Evolutionary conservation across 805 yeast genomes (phyloP).

Genomic region (Cephaloascus albidus): DNA sequence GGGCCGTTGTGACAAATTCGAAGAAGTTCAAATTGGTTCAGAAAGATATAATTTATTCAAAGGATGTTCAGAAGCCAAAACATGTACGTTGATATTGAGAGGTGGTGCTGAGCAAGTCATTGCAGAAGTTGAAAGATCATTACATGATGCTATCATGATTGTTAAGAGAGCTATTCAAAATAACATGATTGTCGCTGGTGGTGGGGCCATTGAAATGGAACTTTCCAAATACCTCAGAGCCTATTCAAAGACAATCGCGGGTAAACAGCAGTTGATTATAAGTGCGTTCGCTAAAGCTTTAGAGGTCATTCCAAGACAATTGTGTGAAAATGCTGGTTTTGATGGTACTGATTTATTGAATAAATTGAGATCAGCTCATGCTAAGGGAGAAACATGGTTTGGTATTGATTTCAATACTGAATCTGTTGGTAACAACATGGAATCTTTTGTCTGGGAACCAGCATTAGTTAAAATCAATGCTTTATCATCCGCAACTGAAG

Average conservation of each 20-base stretch:
- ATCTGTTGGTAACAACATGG: slow-evolving; percentile 73
- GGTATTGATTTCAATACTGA: slow-evolving; percentile 91
- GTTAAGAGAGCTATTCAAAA: slow-evolving; percentile 91
- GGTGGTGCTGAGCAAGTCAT: slow-evolving; percentile 99
- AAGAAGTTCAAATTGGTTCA: slow-evolving; percentile 92
- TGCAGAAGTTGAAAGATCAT: slow-evolving; percentile 95
- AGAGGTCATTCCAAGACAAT: slow-evolving; percentile 93
- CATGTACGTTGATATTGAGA: slow-evolving; percentile 87
- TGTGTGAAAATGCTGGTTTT: slow-evolving; percentile 98
- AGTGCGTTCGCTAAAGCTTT: slow-evolving; percentile 90
- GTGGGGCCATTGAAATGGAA: slow-evolving; percentile 99
- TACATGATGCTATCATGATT: slow-evolving; percentile 98
- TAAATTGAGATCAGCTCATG: slow-evolving; percentile 85
- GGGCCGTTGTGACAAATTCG: slow-evolving; percentile 80
- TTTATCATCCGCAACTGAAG: slow-evolving; percentile 93
- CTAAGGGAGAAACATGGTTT: slow-evolving; percentile 84
- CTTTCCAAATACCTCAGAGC: slow-evolving; percentile 82
- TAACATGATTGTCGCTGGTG: slow-evolving; percentile 89
- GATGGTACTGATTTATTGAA: slow-evolving; percentile 95
- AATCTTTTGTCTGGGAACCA: slow-evolving; percentile 95
- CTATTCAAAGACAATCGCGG: slow-evolving; percentile 79
- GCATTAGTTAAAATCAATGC: slow-evolving; percentile 90
- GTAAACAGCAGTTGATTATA: slow-evolving; percentile 90
- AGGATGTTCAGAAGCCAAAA: slow-evolving; percentile 87
- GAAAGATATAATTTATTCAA: slow-evolving; percentile 90